These are phyloP conservation scores for Fusarium sarcochroum DNA, from an alignment of 2,329 filamentous ascomycete genomes.

Conservation along the genomic window DNA sequence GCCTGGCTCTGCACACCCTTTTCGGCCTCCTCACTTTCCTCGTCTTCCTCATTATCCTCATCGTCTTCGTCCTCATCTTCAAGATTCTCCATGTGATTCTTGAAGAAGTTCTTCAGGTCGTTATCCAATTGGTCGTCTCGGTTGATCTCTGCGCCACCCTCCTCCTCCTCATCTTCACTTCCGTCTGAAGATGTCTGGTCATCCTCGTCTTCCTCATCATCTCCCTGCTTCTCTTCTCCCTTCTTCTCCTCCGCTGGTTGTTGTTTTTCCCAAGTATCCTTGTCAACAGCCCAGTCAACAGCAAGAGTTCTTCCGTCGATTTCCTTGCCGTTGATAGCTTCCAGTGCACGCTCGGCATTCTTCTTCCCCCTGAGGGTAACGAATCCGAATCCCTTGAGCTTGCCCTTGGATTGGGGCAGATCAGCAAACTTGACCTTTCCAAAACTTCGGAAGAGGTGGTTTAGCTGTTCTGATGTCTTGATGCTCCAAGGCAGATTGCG, in stretches of 20 bases:
- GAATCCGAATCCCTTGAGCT: constrained; percentile 91
- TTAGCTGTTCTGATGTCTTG: constrained; percentile 85
- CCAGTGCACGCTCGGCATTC: constrained; percentile 91
- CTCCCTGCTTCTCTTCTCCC: constrained; percentile 57
- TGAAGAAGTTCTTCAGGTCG: constrained; percentile 69
- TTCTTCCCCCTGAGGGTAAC: constrained; percentile 88
- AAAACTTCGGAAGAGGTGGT: constrained; percentile 84
- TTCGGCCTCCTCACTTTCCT: constrained; percentile 60
- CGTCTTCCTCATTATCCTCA: constrained; percentile 61
- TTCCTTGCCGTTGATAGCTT: constrained; percentile 88
- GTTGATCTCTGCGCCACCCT: constrained; percentile 53
- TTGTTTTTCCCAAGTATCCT: constrained; percentile 83
- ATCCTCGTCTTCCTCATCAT: constrained; percentile 57
- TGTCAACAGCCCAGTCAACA: constrained; percentile 97
- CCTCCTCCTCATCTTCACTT: constrained; percentile 48
- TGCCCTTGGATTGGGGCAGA: constrained; percentile 82
- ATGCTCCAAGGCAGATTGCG: constrained; percentile 97
- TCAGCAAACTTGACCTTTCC: constrained; percentile 92
- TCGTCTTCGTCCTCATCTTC: constrained; percentile 70
- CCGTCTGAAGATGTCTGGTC: constrained; percentile 43
- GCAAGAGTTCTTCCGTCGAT: constrained; percentile 90
- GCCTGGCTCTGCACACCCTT: constrained; percentile 55
- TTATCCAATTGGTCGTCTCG: constrained; percentile 60
- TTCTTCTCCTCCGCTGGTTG: constrained; percentile 59
- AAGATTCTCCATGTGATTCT: constrained; percentile 69